Conservation (phyloP, 352 stramenopile species). For the Phytophthora idaei region DNA sequence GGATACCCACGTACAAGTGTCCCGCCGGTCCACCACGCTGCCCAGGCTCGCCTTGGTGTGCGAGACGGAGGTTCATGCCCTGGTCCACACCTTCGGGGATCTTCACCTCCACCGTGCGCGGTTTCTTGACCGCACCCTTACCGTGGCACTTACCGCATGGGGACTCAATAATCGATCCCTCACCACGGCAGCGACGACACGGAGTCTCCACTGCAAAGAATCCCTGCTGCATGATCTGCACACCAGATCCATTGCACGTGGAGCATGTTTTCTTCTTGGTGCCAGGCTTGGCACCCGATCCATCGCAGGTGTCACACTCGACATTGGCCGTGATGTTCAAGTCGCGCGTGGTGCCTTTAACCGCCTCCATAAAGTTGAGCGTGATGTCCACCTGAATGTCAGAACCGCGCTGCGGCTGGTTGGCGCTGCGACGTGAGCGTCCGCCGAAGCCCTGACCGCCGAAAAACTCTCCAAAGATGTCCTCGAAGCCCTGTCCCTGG, state of each 20-base stretch:
- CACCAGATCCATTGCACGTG: slow-evolving; percentile 82
- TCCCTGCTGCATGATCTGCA: slow-evolving; percentile 88
- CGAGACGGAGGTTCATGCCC: slow-evolving; percentile 95
- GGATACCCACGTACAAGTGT: slow-evolving; percentile 95
- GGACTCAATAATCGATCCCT: slow-evolving; percentile 85
- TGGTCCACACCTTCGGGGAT: slow-evolving; percentile 96
- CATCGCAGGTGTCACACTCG: slow-evolving; percentile 79
- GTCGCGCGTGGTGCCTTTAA: slow-evolving; percentile 92
- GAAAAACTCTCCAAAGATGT: slow-evolving; percentile 92
- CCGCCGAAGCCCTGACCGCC: slow-evolving; percentile 72
- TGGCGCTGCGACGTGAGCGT: slow-evolving; percentile 66
- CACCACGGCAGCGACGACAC: slow-evolving; percentile 82
- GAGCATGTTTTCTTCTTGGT: slow-evolving; percentile 83
- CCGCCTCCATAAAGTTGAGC: slow-evolving; percentile 95
- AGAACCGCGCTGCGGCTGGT: slow-evolving; percentile 85
- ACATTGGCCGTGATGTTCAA: slow-evolving; percentile 83
- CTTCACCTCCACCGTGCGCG: slow-evolving; percentile 92
- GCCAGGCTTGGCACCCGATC: slow-evolving; percentile 82
- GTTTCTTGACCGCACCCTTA: slow-evolving; percentile 88
- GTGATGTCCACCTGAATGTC: slow-evolving; percentile 95
- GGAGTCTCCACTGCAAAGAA: slow-evolving; percentile 91
- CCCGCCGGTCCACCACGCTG: slow-evolving; percentile 87
- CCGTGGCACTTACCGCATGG: slow-evolving; percentile 82
- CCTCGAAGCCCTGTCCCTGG: slow-evolving; percentile 81
- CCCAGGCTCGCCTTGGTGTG: slow-evolving; percentile 91